Evolutionary conservation across 495 filamentous ascomycete genomes (phyloP).

Genomic region (Hyaloscypha hepaticicola): DNA sequence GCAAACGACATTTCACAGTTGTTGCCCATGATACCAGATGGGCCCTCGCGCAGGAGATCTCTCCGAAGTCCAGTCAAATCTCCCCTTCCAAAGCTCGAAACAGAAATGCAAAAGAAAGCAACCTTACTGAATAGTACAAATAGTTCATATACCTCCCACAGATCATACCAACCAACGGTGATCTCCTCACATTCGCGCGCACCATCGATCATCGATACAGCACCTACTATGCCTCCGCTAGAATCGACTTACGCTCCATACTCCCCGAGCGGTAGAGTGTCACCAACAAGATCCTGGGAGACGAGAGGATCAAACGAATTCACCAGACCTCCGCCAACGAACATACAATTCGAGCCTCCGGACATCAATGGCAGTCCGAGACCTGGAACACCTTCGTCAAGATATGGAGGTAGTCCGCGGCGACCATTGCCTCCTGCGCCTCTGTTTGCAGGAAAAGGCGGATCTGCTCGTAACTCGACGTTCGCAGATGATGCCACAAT

Average conservation of each 20-base stretch:
- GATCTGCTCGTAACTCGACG: constrained; percentile 32
- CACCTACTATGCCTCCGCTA: constrained; percentile 47
- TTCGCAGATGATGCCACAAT: constrained; percentile 54
- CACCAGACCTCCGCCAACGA: constrained; percentile 59
- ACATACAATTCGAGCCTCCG: constrained; percentile 73
- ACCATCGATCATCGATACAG: constrained; percentile 42
- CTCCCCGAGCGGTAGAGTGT: constrained; percentile 32
- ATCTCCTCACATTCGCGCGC: constrained; percentile 42
- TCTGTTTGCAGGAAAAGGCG: constrained; percentile 64
- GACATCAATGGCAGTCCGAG: constrained; percentile 88
- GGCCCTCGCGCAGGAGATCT: constrained; percentile 43
- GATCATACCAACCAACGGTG: constrained; percentile 50
- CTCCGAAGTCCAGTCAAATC: constrained; percentile 26
- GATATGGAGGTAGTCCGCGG: constrained; percentile 81
- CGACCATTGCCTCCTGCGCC: constrained; percentile 91
- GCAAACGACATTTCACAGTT: constrained; percentile 15
- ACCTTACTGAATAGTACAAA: constrained; percentile 38
- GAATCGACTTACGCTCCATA: constrained; percentile 45
- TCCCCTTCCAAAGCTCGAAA: constrained; percentile 27
- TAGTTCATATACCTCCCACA: constrained; percentile 34
- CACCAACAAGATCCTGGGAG: constrained; percentile 72
- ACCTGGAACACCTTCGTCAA: constrained; percentile 84
- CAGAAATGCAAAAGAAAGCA: constrained; percentile 32
- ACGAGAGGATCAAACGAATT: constrained; percentile 63
- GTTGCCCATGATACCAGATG: constrained; percentile 45